Percentiles rank a stretch among this genome's conserved stretches.
Conservation (phyloP, 306 rosid species). For the Luffa aegyptiaca region DNA sequence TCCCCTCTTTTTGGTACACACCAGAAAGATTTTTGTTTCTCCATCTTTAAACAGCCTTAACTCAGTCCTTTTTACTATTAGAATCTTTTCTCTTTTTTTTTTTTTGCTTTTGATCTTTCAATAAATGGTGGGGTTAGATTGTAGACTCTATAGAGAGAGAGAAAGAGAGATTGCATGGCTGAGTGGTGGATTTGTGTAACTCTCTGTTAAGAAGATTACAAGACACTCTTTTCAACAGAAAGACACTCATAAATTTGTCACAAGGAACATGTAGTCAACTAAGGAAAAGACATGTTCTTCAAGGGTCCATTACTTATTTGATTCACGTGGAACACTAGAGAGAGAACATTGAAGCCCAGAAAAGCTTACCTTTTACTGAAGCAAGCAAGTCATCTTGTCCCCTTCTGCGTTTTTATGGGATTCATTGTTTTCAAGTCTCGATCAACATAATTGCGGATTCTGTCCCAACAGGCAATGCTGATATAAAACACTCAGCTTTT, state of each 20-base stretch:
- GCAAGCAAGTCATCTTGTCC: not conserved
- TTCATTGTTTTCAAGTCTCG: conserved; percentile 8
- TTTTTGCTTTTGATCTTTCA: not conserved
- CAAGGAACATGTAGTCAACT: conserved; percentile 2
- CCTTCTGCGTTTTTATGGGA: conserved; percentile 1
- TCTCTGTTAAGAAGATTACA: not conserved
- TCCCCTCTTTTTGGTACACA: not conserved
- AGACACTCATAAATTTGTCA: not conserved
- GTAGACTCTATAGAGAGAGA: not conserved
- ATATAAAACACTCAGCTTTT: conserved; percentile 6
- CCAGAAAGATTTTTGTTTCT: not conserved
- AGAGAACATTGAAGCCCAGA: not conserved
- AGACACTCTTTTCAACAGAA: not conserved
- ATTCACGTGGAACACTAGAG: conserved; percentile 8
- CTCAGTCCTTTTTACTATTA: not conserved
- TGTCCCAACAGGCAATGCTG: not conserved
- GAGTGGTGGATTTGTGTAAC: not conserved
- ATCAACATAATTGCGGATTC: not conserved
- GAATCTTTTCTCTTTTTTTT: not conserved
- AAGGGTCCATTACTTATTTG: not conserved
- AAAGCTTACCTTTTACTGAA: not conserved
- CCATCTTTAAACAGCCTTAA: not conserved
- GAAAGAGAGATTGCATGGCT: not conserved
- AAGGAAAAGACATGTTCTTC: not conserved
- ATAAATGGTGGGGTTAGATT: conserved; percentile 1